A percentile compares a stretch with the other conserved stretches of the same genome.
Conservation (phyloP, 2,329 filamentous ascomycete genomes). For the Fusarium musae region DNA sequence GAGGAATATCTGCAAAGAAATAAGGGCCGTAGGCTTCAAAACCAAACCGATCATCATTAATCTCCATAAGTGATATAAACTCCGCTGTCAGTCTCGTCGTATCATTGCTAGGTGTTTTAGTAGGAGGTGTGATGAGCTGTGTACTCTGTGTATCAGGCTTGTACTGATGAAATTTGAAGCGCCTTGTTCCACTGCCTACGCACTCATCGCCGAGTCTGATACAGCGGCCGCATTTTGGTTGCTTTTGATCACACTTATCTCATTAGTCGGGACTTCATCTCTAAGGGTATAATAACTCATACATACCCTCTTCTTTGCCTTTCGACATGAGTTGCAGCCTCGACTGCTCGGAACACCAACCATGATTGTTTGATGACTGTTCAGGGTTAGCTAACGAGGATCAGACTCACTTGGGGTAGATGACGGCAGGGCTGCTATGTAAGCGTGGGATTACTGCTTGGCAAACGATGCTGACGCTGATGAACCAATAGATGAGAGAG, state of each 20-base stretch:
- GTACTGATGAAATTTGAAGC: slow-evolving; percentile 24
- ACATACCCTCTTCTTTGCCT: slow-evolving; percentile 17
- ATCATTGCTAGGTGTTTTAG: neutral
- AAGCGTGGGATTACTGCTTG: neutral
- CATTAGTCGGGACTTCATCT: neutral
- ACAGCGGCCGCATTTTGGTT: slow-evolving; percentile 22
- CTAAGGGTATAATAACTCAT: accelerated
- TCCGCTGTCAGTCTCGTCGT: neutral
- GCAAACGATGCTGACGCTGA: neutral
- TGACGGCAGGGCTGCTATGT: neutral
- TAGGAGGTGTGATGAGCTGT: neutral
- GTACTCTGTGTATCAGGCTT: neutral
- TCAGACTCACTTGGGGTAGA: neutral
- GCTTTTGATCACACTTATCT: slow-evolving; percentile 14
- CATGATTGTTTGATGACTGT: neutral
- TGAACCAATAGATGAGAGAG: neutral
- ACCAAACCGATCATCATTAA: slow-evolving; percentile 14
- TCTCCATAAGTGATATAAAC: slow-evolving; percentile 15
- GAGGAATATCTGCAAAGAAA: slow-evolving; percentile 12
- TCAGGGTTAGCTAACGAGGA: neutral
- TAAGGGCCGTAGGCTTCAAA: slow-evolving; percentile 4
- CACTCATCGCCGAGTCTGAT: neutral
- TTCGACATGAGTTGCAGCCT: slow-evolving; percentile 18
- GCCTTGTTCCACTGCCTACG: neutral
- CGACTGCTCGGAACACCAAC: slow-evolving; percentile 19